A percentile compares a stretch with the other conserved stretches of the same genome.
Conservation (phyloP, 257 asterid species). For the Linderniella brevidens region DNA sequence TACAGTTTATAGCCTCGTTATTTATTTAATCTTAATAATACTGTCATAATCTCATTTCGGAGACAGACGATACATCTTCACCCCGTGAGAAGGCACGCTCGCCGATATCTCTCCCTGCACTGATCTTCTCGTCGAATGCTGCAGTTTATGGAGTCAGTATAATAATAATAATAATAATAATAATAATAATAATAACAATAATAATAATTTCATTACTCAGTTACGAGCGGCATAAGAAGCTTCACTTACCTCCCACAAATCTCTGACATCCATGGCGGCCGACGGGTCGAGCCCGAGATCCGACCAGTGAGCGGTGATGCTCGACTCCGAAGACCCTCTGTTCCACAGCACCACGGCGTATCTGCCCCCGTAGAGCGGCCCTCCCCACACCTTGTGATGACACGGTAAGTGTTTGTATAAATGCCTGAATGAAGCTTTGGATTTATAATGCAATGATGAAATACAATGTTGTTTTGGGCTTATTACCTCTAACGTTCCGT, state of each 20-base stretch:
- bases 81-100: conserved; percentile 43
- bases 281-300: conserved; percentile 47
- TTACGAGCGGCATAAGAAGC: no score
- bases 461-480: no score
- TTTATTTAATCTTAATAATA: not conserved
- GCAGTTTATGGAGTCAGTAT: conserved; percentile 1
- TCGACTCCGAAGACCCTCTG: conserved; percentile 51
- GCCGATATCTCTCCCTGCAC: conserved; percentile 45
- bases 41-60: conserved; percentile 17
- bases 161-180: not conserved
- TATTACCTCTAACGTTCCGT: conserved; percentile 76
- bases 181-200: no score
- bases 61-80: conserved; percentile 55
- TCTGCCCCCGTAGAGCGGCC: conserved; percentile 45
- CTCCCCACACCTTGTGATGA: conserved; percentile 65
- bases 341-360: conserved; percentile 65
- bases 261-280: conserved; percentile 35
- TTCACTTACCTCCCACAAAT: conserved; percentile 84
- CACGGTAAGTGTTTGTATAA: not conserved
- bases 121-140: conserved; percentile 35
- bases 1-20: not conserved
- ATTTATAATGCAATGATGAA: no score
- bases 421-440: not conserved
- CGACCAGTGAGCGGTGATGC: conserved; percentile 57
- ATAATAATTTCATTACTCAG: no score